Percentiles rank a stretch among this genome's conserved stretches.
These are phyloP conservation scores for Arabis alpina DNA, from an alignment of 345 rosid genomes.

Conservation along the genomic window DNA sequence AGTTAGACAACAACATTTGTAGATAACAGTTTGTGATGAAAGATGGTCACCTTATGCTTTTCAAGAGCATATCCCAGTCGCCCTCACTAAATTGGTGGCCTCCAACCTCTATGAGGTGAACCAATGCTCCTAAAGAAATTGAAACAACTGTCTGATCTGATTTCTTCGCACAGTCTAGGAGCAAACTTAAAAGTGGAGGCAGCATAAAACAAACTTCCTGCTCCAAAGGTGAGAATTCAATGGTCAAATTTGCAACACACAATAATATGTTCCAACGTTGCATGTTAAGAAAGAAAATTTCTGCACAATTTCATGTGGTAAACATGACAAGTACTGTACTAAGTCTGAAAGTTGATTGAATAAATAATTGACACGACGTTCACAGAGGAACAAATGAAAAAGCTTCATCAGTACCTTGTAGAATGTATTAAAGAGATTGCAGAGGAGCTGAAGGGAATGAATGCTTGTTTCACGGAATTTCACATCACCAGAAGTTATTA, in stretches of 20 bases:
- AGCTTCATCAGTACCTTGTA: constrained; percentile 50
- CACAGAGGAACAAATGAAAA: constrained; percentile 5
- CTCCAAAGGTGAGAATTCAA: constrained; percentile 33
- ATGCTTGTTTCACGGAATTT: constrained; percentile 92
- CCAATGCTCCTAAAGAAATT: constrained; percentile 91
- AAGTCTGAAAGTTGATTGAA: constrained; percentile 12
- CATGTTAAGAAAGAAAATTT: constrained; percentile 16
- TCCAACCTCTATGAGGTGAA: constrained; percentile 98
- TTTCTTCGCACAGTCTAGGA: constrained; percentile 95
- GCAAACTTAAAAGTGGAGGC: constrained; percentile 90
- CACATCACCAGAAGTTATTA: constrained; percentile 68
- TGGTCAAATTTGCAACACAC: constrained; percentile 23
- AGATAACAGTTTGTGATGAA: constrained; percentile 9
- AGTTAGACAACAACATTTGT: constrained; percentile 32
- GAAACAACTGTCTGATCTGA: constrained; percentile 98
- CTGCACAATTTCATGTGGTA: constrained; percentile 7
- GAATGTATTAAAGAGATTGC: constrained; percentile 90
- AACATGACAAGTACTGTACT: constrained; percentile 28
- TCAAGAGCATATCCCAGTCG: constrained; percentile 96
- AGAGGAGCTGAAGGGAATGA: constrained; percentile 81
- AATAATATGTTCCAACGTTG: constrained; percentile 14
- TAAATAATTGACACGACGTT: constrained; percentile 22
- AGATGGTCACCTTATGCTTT: constrained; percentile 82
- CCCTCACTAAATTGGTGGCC: constrained; percentile 95
- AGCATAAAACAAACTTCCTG: constrained; percentile 99